Evolutionary conservation across 352 stramenopile species (phyloP), one percentile per base, ranked within the genome.

Genomic region (Pythium pyrilobum): DNA sequence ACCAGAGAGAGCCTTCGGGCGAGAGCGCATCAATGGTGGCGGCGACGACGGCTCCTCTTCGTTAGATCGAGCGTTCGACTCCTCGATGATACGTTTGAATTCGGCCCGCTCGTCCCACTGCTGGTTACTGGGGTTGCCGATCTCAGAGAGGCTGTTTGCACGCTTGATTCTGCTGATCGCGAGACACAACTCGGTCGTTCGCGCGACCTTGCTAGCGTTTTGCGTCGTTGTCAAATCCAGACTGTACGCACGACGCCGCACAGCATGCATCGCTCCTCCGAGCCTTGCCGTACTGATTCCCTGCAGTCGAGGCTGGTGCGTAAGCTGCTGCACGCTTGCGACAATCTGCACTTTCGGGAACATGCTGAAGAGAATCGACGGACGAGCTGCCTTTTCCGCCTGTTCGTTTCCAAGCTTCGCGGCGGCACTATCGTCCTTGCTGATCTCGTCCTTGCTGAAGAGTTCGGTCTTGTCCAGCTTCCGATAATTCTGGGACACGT

Each of bases 341-440:
- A 91, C 80, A 41, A 94, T 92, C 45, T 91, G 79, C 9, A 92
- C 84, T 50, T 88, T 92, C 0, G 84, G 84, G 24, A 94, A 94
- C 76, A 94, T 91, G 39, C 69, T 78, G 53, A 90, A 94, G 11
- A 93, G 58, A 28, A 69, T 55, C 1, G 73, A 54, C 0, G 74
- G 61, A n/a, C 81, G 67, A 13, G 52, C 62, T 38, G 50, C 52
- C 40, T 84, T 86, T 39, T 90, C 77, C 1, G 66, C 59, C 33
- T 81, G 69, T 28, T 88, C 77, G 27, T 46, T 87, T 23, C 71
- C 61, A 15, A 63, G 66, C 27, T 77, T 67, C 12, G 40, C 34
- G 4, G 23, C 37, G 2, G 49, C 27, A 3, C 34, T 44, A 28
- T 67, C 59, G 25, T 92, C 81, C 27, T 89, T 78, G 37, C 64